Percentiles rank a stretch among this genome's conserved stretches.
Conservation (phyloP, 1,284 basidiomycete genomes). For the Bondarzewia mesenterica region DNA sequence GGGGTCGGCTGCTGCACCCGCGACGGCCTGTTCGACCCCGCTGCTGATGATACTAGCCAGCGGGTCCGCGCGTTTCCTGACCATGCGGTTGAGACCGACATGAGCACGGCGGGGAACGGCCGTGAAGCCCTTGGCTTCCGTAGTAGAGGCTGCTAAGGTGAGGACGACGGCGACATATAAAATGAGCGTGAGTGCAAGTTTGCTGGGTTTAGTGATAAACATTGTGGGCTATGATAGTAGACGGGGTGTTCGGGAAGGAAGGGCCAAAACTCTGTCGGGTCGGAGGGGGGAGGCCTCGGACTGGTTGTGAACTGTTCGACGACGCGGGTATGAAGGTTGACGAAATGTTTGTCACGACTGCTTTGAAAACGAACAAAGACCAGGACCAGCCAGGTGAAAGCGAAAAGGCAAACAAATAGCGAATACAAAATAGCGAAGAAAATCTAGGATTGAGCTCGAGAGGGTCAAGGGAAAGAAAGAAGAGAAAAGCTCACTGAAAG, state of each 20-base stretch:
- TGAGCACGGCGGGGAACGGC: slow-evolving; percentile 40
- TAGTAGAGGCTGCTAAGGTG: slow-evolving; percentile 28
- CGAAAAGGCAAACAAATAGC: slow-evolving; percentile 1
- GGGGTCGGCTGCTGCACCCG: slow-evolving; percentile 6
- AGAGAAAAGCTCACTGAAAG: slow-evolving; percentile 2
- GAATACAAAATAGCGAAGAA: neutral
- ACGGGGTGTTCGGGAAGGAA: slow-evolving; percentile 4
- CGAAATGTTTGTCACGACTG: too few species aligned
- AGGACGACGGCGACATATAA: slow-evolving; percentile 44
- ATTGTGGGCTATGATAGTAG: slow-evolving; percentile 21
- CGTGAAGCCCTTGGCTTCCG: slow-evolving; percentile 38
- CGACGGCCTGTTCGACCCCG: slow-evolving; percentile 13
- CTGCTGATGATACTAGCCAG: slow-evolving; percentile 7
- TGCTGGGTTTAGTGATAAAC: slow-evolving; percentile 34
- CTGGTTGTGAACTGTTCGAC: too few species aligned
- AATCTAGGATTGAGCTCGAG: neutral
- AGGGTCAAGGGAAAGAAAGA: slow-evolving; percentile 5
- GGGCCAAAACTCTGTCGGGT: slow-evolving; percentile 1
- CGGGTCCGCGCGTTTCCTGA: slow-evolving; percentile 46
- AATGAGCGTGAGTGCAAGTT: slow-evolving; percentile 54
- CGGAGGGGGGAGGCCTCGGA: neutral
- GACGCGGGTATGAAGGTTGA: too few species aligned
- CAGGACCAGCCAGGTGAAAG: neutral
- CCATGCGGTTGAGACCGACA: slow-evolving; percentile 50
- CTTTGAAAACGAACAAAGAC: neutral